Base-by-base conservation (phyloP, 768 basidiomycete species). In the Naganishia randhawae region DNA sequence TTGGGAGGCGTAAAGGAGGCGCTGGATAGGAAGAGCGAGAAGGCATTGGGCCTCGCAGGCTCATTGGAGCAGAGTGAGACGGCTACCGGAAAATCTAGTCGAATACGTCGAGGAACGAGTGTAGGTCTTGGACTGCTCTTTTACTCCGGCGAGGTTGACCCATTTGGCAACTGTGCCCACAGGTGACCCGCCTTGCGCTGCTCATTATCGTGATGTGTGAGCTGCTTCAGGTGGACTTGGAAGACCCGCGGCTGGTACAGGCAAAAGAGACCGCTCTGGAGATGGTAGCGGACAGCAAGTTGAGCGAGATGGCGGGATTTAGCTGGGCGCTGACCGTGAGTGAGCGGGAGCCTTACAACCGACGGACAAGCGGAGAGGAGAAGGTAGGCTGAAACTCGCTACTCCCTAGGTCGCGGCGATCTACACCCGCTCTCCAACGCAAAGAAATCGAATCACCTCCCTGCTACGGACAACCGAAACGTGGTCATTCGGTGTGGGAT, bases 301-400 rank as follows among this genome's bases (percentile, higher is more conserved):
- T 45, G 19, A 37, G 57, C 35, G 69, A 66, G 57, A 53, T 50
- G 27, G 69, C 65, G 25, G 69, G 69, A 3, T 57, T 62, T 16
- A 48, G 33, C 19, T 70, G 69, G 65, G 50, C 54, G 32, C 41
- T 70, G 50, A 50, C 55, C n/a, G 69, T 70, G 32, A 52, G 69
- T 65, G 9, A 5, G 10, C 16, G 11, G 45, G 45, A 1, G n/a
- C n/a, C n/a, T n/a, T n/a, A n/a, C n/a, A n/a, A n/a, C n/a, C n/a
- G n/a, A n/a, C n/a, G n/a, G n/a, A n/a, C n/a, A n/a, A n/a, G n/a
- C n/a, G n/a, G n/a, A n/a, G n/a, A n/a, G n/a, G n/a, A n/a, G n/a
- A n/a, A n/a, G n/a, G n/a, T n/a, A n/a, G n/a, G n/a, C n/a, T n/a
- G n/a, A n/a, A n/a, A n/a, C n/a, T n/a, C n/a, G n/a, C n/a, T n/a